These are phyloP conservation scores for Coprinopsis cinerea DNA, from an alignment of 768 basidiomycete species.

Conservation along the genomic window DNA sequence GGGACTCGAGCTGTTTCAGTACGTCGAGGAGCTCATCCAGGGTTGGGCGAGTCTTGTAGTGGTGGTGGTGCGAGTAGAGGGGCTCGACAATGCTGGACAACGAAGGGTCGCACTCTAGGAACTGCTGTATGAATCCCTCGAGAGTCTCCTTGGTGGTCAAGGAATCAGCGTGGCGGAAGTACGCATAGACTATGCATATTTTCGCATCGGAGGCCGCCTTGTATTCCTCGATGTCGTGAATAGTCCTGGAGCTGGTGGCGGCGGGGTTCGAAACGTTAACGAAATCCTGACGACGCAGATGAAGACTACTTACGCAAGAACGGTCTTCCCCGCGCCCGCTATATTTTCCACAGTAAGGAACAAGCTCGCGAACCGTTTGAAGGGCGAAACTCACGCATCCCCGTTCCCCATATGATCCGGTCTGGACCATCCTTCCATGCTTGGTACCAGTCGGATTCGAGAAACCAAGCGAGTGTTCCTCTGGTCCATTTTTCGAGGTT, in stretches of 20 bases:
- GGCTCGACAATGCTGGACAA: not conserved
- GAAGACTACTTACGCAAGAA: conserved; percentile 5
- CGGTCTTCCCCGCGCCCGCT: conserved; percentile 8
- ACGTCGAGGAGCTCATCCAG: not conserved
- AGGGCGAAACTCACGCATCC: conserved; percentile 4
- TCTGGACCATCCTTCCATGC: not conserved
- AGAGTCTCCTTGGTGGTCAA: not conserved
- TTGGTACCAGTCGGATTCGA: not conserved
- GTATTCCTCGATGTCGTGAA: not conserved
- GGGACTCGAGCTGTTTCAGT: not conserved
- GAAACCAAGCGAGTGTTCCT: not conserved
- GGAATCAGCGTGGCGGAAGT: not conserved
- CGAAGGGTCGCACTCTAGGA: not conserved
- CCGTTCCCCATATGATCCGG: conserved; percentile 1
- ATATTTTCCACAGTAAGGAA: too few species aligned
- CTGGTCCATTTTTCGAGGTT: not conserved
- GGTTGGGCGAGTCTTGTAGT: not conserved
- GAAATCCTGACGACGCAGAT: not conserved
- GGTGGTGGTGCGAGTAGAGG: not conserved
- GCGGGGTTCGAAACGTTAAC: not conserved
- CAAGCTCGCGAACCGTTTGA: not conserved
- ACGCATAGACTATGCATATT: not conserved
- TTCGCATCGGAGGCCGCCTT: not conserved
- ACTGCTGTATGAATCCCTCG: not conserved
- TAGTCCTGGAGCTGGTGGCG: not conserved